Base-by-base conservation (phyloP, 2,329 filamentous ascomycete genomes). In the Sclerotinia borealis region DNA sequence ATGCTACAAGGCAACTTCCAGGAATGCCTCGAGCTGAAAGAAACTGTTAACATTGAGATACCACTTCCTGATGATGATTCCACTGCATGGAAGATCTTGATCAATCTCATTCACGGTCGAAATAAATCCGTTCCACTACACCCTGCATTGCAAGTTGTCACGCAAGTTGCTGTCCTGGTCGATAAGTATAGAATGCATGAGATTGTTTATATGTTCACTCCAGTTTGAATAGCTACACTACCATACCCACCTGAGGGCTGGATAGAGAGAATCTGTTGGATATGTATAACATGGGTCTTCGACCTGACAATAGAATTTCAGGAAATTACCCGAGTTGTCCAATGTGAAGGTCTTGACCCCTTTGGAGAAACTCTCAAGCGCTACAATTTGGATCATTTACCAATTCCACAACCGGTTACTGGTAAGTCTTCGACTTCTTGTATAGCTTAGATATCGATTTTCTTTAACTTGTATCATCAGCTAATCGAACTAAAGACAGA, bases 131-230 rank as follows among this genome's bases (percentile, higher is more conserved):
- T 60, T 17, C 58, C 58, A 29, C 13, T 39, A 17, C 5, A 29
- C 5, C 25, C 31, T 2, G 10, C 19, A n/a, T 17, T 50, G 5
- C 15, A 5, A 3, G 17, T 60, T 1, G n/a, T 60, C 15, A 39
- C 45, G 6, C 45, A 50, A 3, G 41, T 60, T 7, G 45, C 47
- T 11, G 15, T 50, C 19, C 37, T 60, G 13, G 47, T 39, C 19
- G 34, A 60, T 17, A 60, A 60, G 36, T 60, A 60, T 6, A 22
- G 29, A 34, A 29, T 60, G 43, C 36, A 22, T 22, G 58, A 60
- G 27, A 22, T 59, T 39, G n/a, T 43, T 36, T 51, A 51, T 10
- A 7, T 11, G n/a, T 54, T 54, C 15, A 13, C 19, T 13, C 51
- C 51, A n/a, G 25, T 22, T 6, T 54, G 51, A 36, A 54, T 11